Evolutionary conservation across 116 monocot genomes (phyloP), one percentile per base, ranked within the genome.

Genomic region (Thalassia testudinum): DNA sequence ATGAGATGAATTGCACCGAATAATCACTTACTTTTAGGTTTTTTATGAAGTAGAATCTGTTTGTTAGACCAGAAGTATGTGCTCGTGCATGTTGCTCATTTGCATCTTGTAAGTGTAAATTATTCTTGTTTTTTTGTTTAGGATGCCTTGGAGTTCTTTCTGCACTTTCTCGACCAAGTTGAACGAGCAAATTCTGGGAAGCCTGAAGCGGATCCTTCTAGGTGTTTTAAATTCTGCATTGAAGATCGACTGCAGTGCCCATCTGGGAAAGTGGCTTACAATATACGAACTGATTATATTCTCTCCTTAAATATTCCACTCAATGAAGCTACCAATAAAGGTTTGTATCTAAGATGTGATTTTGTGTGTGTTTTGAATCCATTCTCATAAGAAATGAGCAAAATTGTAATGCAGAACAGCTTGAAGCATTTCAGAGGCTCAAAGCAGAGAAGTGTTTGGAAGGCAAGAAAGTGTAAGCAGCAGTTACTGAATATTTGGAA

Each of bases 61-160:
- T n/a, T n/a, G n/a, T n/a, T n/a, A n/a, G n/a, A n/a, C n/a, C n/a
- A n/a, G n/a, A n/a, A n/a, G n/a, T n/a, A n/a, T n/a, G n/a, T n/a
- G n/a, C n/a, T n/a, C n/a, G n/a, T n/a, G n/a, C n/a, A n/a, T n/a
- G n/a, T n/a, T n/a, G n/a, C n/a, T n/a, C n/a, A n/a, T n/a, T n/a
- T n/a, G n/a, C n/a, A n/a, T n/a, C n/a, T n/a, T n/a, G n/a, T n/a
- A n/a, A n/a, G n/a, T n/a, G n/a, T n/a, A n/a, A n/a, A n/a, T n/a
- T n/a, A n/a, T n/a, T n/a, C n/a, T n/a, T n/a, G n/a, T n/a, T n/a
- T n/a, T 50, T 60, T 18, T 17, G 66, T 74, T 12, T 52, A 95
- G 95, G 95, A 95, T 73, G 95, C 95, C 1, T 53, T 92, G 65
- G 92, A 92, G 40, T 92, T 87, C 59, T 95, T 88, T 47, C 69